Conservation (phyloP, 768 basidiomycete genomes). For the Macrolepiota albuminosa region DNA sequence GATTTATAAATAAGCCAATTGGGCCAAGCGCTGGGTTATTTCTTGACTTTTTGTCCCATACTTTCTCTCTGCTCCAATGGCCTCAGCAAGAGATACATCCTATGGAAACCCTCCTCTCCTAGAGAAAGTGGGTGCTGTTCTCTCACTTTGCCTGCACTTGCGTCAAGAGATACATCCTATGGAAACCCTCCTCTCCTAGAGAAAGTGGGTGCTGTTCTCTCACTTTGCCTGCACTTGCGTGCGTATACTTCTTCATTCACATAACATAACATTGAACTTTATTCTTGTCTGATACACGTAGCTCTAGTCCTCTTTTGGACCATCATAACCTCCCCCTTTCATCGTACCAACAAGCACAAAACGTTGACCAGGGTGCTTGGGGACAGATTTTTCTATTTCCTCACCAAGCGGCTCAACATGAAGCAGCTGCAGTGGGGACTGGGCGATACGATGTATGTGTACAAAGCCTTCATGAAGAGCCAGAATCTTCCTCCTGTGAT, state of each 20-base stretch:
- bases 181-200: too few relatives aligned
- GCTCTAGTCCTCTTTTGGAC: conserved; percentile 19
- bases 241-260: neutral
- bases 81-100: conserved; percentile 7
- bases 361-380: conserved; percentile 16
- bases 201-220: too few relatives aligned
- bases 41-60: neutral
- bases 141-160: too few relatives aligned
- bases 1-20: neutral
- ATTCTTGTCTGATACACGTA: conserved; percentile 2
- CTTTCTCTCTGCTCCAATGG: conserved; percentile 4
- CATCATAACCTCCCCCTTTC: conserved; percentile 17
- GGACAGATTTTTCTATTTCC: conserved; percentile 16
- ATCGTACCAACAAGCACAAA: conserved; percentile 20
- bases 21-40: neutral
- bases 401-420: conserved; percentile 9
- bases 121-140: conserved; percentile 7
- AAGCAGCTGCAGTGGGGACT: conserved; percentile 21
- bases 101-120: conserved; percentile 13
- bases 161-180: too few relatives aligned
- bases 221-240: conserved; percentile 14
- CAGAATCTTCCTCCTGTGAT: conserved; percentile 16
- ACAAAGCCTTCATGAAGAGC: conserved; percentile 19
- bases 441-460: conserved; percentile 19
- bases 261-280: neutral